Conservation (phyloP, 805 yeast genomes). For the Peterozyma toletana region DNA sequence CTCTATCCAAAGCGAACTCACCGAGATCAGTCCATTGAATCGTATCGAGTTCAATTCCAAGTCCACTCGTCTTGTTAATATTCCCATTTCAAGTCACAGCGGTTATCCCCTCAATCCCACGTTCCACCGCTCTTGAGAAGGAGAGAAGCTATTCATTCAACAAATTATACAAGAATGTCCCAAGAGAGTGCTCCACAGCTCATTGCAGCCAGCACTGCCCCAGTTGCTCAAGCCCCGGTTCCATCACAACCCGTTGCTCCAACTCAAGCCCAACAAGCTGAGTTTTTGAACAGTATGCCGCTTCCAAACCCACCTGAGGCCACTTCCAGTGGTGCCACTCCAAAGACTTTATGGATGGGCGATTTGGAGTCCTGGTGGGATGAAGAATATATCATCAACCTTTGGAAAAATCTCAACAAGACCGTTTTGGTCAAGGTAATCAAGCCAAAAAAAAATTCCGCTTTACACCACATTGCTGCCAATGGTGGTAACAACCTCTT, state of each 20-base stretch:
- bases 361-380: constrained; percentile 77
- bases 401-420: constrained; percentile 54
- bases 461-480: constrained; percentile 23
- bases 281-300: constrained; percentile 15
- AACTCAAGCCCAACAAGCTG: constrained; percentile 7
- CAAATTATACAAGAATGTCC: too few relatives aligned
- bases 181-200: too few relatives aligned
- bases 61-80: too few relatives aligned
- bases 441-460: constrained; percentile 32
- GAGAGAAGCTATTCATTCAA: too few relatives aligned
- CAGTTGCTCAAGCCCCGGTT: neutral
- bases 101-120: too few relatives aligned
- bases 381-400: constrained; percentile 47
- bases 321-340: constrained; percentile 32
- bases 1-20: too few relatives aligned
- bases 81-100: too few relatives aligned
- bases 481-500: constrained; percentile 9
- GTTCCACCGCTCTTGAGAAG: too few relatives aligned
- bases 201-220: neutral
- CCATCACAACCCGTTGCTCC: constrained; percentile 2
- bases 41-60: too few relatives aligned
- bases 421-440: constrained; percentile 62
- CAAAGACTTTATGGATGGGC: constrained; percentile 85
- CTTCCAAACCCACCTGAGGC: constrained; percentile 50
- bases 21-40: too few relatives aligned